Conservation (phyloP, 495 filamentous ascomycete species). For the Chlorociboria aeruginascens region DNA sequence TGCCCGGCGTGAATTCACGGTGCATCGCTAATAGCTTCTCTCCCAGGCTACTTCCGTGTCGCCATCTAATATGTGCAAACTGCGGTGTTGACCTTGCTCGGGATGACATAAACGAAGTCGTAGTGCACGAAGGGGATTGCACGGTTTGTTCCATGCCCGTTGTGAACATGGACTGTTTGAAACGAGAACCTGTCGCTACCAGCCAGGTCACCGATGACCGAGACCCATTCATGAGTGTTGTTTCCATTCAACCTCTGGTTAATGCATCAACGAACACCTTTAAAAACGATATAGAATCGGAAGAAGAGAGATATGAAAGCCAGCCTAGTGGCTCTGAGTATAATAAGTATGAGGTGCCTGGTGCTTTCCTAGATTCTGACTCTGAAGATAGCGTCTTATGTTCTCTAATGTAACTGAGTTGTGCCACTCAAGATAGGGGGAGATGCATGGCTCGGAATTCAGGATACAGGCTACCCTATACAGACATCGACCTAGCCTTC, state of each 20-base stretch:
- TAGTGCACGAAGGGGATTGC: background rate
- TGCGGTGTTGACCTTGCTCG: background rate
- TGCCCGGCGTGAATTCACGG: no score
- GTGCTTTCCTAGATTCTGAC: no score
- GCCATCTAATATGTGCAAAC: conserved; percentile 1
- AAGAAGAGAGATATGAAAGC: background rate
- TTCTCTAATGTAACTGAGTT: no score
- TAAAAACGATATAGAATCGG: background rate
- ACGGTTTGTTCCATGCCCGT: conserved; percentile 1
- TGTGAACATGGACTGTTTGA: background rate
- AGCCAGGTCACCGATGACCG: background rate
- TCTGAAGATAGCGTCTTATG: no score
- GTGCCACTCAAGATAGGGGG: no score
- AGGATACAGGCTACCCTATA: no score
- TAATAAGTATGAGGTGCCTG: no score
- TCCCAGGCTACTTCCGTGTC: no score
- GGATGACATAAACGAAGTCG: background rate
- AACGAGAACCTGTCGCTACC: conserved; percentile 1
- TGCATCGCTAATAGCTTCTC: no score
- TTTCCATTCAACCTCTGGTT: conserved; percentile 1
- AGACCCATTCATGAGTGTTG: conserved; percentile 1
- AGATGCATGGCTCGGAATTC: no score
- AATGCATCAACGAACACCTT: conserved; percentile 1
- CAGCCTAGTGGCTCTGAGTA: no score
- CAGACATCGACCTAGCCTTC: no score